Conservation (phyloP, 108 stramenopile species). For the Cylindrotheca fusiformis region DNA sequence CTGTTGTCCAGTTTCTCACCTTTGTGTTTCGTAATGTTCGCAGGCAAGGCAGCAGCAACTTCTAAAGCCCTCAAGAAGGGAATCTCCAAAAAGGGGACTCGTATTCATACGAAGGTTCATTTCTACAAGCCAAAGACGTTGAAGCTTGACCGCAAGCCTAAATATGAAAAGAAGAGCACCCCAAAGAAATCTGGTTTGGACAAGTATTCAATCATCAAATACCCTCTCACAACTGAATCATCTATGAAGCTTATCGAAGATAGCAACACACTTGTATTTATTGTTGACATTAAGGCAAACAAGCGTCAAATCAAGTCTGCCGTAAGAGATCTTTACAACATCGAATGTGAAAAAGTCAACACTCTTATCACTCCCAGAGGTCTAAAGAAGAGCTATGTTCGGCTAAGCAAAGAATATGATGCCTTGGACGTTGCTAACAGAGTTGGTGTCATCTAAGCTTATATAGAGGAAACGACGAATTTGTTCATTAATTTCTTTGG, state of each 20-base stretch:
- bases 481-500: no score
- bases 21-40: no score
- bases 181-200: conserved; percentile 74
- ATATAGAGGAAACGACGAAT: neutral
- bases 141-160: conserved; percentile 81
- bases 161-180: conserved; percentile 80
- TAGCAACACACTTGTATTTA: conserved; percentile 99
- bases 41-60: conserved; percentile 85
- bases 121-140: conserved; percentile 98
- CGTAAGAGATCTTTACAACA: conserved; percentile 96
- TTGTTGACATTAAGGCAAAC: conserved; percentile 98
- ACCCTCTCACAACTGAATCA: conserved; percentile 97
- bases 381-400: conserved; percentile 98
- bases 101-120: conserved; percentile 98
- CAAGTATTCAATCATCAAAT: conserved; percentile 94
- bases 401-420: conserved; percentile 97
- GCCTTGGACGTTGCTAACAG: conserved; percentile 99
- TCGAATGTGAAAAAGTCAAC: conserved; percentile 97
- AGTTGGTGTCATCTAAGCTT: conserved; percentile 96
- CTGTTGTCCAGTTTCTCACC: no score
- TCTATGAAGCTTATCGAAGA: conserved; percentile 99
- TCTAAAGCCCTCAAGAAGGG: conserved; percentile 91
- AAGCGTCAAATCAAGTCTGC: conserved; percentile 99
- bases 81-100: conserved; percentile 92
- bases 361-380: conserved; percentile 99